Evolutionary conservation across 441 rosid genomes (phyloP).

Genomic region (Adansonia madagascariensis): DNA sequence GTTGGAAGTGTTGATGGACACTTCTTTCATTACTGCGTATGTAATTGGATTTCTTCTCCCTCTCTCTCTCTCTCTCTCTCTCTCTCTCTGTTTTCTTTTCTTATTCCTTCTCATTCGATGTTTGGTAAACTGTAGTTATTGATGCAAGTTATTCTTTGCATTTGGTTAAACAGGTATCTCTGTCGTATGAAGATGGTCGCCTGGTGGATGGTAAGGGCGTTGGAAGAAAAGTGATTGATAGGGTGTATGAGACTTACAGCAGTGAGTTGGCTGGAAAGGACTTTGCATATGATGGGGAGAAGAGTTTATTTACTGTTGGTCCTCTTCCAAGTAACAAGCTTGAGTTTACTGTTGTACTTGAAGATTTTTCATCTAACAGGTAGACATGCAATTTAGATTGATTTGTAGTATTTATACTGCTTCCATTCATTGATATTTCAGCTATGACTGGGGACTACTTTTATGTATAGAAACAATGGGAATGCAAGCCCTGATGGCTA

Average conservation of each 20-base stretch:
- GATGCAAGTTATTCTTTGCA: not conserved
- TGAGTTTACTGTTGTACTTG: conserved; percentile 58
- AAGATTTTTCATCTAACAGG: conserved; percentile 51
- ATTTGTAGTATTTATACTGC: not conserved
- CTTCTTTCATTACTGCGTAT: conserved; percentile 61
- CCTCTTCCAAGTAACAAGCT: conserved; percentile 52
- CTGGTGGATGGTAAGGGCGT: conserved; percentile 56
- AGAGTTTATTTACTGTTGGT: conserved; percentile 52
- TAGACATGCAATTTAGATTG: conserved; percentile 19
- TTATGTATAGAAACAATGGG: conserved; percentile 33
- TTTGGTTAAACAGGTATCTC: conserved; percentile 46
- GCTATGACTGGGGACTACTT: conserved; percentile 13
- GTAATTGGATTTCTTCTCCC: conserved; percentile 2
- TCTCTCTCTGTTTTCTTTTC: not conserved
- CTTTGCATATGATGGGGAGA: conserved; percentile 72
- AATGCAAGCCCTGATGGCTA: conserved; percentile 35
- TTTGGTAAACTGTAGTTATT: not conserved
- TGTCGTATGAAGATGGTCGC: conserved; percentile 58
- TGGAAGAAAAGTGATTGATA: conserved; percentile 54
- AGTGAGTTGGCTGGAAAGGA: conserved; percentile 45
- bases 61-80: too few relatives aligned
- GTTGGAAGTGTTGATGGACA: conserved; percentile 40
- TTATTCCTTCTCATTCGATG: not conserved
- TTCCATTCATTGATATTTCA: not conserved
- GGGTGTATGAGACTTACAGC: conserved; percentile 53